Conservation (phyloP, 208 protist species). For the Wallacemonas sp. region DNA sequence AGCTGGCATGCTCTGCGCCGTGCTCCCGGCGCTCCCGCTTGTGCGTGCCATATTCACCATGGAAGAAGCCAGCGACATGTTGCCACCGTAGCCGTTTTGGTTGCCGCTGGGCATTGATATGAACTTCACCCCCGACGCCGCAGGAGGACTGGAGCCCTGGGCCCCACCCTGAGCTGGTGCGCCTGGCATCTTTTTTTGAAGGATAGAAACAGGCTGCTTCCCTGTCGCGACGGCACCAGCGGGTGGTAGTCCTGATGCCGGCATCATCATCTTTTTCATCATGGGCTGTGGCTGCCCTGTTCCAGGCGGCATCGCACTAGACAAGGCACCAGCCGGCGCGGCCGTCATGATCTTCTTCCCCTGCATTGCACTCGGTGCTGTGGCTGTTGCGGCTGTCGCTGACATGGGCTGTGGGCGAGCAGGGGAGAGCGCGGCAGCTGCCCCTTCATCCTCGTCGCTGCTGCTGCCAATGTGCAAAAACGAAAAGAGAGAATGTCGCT, state of each 20-base stretch:
- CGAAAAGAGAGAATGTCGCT: constrained; percentile 5
- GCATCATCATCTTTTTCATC: constrained; percentile 6
- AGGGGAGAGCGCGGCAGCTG: no score
- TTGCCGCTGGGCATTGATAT: neutral
- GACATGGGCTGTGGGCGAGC: no score
- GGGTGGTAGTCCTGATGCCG: neutral
- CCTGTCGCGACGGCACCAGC: neutral
- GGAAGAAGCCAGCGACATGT: neutral
- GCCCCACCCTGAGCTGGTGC: no score
- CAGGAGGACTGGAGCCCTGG: no score
- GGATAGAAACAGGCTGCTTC: neutral
- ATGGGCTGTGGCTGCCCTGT: neutral
- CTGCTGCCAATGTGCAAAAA: constrained; percentile 3
- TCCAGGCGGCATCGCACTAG: no score
- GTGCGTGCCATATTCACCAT: neutral
- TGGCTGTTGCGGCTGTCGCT: neutral
- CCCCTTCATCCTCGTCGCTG: neutral
- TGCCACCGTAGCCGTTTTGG: neutral
- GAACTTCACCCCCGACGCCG: neutral
- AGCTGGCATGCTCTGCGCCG: no score
- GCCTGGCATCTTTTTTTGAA: neutral
- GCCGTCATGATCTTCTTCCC: no score
- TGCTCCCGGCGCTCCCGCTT: no score
- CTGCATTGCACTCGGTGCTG: neutral
- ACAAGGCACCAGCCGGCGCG: no score